Evolutionary conservation across 352 stramenopile species (phyloP).

Genomic region (Thalassiosira livingstoniorum): DNA sequence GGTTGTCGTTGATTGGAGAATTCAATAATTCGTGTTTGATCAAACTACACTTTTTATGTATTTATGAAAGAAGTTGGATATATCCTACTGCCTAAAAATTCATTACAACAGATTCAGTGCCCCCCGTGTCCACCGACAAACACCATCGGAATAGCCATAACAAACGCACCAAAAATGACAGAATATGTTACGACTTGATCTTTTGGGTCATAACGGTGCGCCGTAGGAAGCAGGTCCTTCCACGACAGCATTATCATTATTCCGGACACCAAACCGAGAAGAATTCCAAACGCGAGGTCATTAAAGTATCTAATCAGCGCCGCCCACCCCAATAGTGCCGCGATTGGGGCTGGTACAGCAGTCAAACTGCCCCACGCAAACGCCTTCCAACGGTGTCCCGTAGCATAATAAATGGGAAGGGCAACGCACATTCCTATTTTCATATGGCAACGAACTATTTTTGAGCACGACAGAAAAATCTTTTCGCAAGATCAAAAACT

Average conservation of each 20-base stretch:
- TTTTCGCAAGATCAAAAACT: too few relatives aligned
- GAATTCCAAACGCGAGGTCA: conserved; percentile 85
- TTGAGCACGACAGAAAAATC: too few relatives aligned
- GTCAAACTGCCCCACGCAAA: conserved; percentile 93
- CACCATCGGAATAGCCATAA: too few relatives aligned
- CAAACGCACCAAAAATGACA: conserved; percentile 86
- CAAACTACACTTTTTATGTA: too few relatives aligned
- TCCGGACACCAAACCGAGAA: conserved; percentile 92
- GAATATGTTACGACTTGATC: conserved; percentile 89
- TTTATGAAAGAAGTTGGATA: too few relatives aligned
- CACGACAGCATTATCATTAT: conserved; percentile 94
- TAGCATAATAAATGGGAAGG: conserved; percentile 96
- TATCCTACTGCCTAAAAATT: too few relatives aligned
- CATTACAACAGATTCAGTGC: too few relatives aligned
- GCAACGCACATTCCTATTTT: conserved; percentile 94
- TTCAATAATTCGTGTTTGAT: too few relatives aligned
- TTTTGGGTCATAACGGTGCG: conserved; percentile 90
- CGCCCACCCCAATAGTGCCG: conserved; percentile 90
- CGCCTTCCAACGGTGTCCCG: conserved; percentile 90
- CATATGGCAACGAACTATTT: too few relatives aligned
- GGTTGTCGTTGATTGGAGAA: too few relatives aligned
- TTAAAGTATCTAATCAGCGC: conserved; percentile 87
- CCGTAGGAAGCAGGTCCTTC: conserved; percentile 92
- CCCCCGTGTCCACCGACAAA: too few relatives aligned
- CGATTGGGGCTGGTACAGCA: conserved; percentile 90